Percentiles rank a stretch among this genome's conserved stretches.
Evolutionary conservation across 768 basidiomycete species (phyloP).

Genomic region (Phanerochaete sordida): DNA sequence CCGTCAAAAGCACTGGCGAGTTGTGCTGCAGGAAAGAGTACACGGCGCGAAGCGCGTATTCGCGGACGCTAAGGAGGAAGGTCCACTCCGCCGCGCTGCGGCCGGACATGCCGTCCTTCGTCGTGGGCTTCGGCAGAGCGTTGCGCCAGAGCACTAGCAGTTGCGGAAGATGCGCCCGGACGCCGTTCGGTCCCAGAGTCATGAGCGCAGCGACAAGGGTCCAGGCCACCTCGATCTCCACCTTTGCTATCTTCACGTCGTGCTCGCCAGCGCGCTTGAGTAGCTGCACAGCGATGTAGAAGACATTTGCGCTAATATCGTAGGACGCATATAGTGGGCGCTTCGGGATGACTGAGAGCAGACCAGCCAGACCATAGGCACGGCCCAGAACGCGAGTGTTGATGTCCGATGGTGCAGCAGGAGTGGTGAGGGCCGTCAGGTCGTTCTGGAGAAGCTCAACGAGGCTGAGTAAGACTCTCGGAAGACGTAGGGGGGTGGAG

Average conservation of each 20-base stretch:
- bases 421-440: conserved; percentile 66
- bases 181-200: conserved; percentile 91
- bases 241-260: conserved; percentile 72
- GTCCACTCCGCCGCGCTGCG: conserved; percentile 80
- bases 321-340: conserved; percentile 93
- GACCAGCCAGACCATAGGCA: conserved; percentile 84
- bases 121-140: conserved; percentile 91
- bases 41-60: conserved; percentile 86
- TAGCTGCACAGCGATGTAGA: conserved; percentile 87
- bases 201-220: conserved; percentile 86
- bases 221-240: conserved; percentile 95
- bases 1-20: conserved; percentile 66
- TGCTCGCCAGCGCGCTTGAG: conserved; percentile 92
- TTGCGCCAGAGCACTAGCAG: conserved; percentile 96
- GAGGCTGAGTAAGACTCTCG: conserved; percentile 72
- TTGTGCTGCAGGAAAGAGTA: conserved; percentile 84
- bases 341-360: conserved; percentile 82
- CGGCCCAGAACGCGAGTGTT: conserved; percentile 76
- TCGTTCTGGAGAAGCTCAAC: conserved; percentile 85
- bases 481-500: conserved; percentile 81
- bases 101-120: conserved; percentile 69
- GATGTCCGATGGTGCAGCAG: conserved; percentile 68
- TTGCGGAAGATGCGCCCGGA: conserved; percentile 89
- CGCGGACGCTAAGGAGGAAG: conserved; percentile 87
- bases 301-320: conserved; percentile 85